Base-by-base conservation (phyloP, 1,284 basidiomycete species). In the Malassezia arunalokei region DNA sequence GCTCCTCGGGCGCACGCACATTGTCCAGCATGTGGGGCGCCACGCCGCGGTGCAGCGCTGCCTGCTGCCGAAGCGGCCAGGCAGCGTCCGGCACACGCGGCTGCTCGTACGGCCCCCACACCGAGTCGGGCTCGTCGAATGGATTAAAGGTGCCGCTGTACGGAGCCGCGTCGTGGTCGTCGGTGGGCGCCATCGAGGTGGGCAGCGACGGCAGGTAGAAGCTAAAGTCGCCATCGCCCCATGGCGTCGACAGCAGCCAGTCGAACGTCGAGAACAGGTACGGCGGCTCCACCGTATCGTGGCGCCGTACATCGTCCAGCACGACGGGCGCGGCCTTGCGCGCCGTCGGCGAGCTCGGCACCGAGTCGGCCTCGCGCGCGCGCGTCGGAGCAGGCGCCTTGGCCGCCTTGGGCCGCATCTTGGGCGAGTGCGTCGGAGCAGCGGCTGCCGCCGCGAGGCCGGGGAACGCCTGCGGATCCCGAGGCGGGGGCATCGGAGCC, bases 291-390 rank as follows among this genome's bases (percentile, higher is more conserved):
- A 40, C 11, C 87, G 89, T 8, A 84, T 90, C 71, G 41, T 81
- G 81, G 65, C 81, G 82, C 50, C 90, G 80, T 90, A 77, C 41
- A 91, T 77, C 2, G 84, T 85, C 62, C 84, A 84, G 0, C 86
- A 17, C 87, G 40, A 85, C 83, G 11, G 78, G 84, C 0, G 87
- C 88, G 76, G 88, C 86, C 68, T 88, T 86, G 73, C 90, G 91
- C 2, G 39, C 3, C 20, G 42, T 40, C 9, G n/a, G 35, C 9
- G 49, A 24, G 6, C 39, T 11, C 11, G 27, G 31, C 33, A 42
- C 35, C 27, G 43, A 44, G 15, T 44, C 42, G 24, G 31, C 32
- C 14, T 8, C 9, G 14, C 33, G n/a, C 24, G 40, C 48, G 11
- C 14, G 9, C 20, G 43, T 8, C 7, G 11, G 2, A 9, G 39